Evolutionary conservation across 352 stramenopile species (phyloP).

Genomic region (Blastocystis sp.): DNA sequence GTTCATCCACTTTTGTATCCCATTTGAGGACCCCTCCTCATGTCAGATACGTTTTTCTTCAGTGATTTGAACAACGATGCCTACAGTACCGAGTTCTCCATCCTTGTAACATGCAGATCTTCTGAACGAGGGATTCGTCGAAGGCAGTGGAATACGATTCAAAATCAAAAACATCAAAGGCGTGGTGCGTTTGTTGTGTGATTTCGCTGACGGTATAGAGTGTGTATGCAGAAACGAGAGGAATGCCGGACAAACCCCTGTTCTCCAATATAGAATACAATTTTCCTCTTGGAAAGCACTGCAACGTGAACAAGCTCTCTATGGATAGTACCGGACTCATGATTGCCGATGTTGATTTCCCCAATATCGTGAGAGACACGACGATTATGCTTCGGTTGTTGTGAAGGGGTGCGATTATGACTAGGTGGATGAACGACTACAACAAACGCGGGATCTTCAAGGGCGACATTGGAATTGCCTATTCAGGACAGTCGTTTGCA

Average conservation of each 20-base stretch:
- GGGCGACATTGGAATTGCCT: background rate
- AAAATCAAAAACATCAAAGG: background rate
- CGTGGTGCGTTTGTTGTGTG: background rate
- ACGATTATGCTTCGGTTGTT: background rate
- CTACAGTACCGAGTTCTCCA: background rate
- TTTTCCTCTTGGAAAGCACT: background rate
- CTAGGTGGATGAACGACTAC: background rate
- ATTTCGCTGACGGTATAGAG: constrained; percentile 12
- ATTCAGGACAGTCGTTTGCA: background rate
- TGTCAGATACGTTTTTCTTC: background rate
- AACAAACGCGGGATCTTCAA: background rate
- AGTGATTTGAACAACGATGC: constrained; percentile 2
- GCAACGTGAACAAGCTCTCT: constrained; percentile 22
- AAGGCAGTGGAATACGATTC: background rate
- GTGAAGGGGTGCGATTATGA: background rate
- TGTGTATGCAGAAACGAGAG: background rate
- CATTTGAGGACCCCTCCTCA: background rate
- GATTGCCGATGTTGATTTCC: background rate
- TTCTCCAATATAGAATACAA: background rate
- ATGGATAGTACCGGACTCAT: background rate
- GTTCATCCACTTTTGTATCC: background rate
- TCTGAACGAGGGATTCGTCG: background rate
- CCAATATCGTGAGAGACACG: constrained; percentile 4
- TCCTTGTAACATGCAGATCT: background rate
- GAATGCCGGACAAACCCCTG: background rate